Percentiles rank a stretch among this genome's conserved stretches.
phyloP scores from a whole-genome alignment of 2,329 filamentous ascomycete genomes.

The Ceratocystis papillata region DNA sequence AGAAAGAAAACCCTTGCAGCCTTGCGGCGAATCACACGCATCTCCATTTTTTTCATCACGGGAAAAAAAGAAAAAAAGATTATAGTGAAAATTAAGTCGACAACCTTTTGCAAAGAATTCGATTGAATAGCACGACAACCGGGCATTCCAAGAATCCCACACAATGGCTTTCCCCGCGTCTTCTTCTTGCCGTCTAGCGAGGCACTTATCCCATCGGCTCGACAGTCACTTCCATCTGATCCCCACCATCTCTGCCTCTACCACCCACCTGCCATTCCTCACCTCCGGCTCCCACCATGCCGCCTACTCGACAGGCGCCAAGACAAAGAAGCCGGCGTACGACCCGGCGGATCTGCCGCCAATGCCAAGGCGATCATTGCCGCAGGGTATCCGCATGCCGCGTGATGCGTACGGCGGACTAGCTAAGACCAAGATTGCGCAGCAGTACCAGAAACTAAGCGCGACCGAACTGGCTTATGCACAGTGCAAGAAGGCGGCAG shows the following conservation, averaged over 20 bases:
- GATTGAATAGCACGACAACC: background rate
- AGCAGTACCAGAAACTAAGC: slow-evolving; percentile 57
- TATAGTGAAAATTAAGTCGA: slow-evolving; percentile 1
- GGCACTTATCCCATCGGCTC: background rate
- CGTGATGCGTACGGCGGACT: slow-evolving; percentile 20
- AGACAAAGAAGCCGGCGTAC: slow-evolving; percentile 4
- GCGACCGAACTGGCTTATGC: slow-evolving; percentile 70
- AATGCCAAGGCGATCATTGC: slow-evolving; percentile 21
- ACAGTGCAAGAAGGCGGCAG: slow-evolving; percentile 59
- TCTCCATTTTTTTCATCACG: slow-evolving; percentile 6
- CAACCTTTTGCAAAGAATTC: background rate
- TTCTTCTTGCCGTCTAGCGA: slow-evolving; percentile 6
- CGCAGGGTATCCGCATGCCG: slow-evolving; percentile 21
- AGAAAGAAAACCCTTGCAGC: slow-evolving; percentile 22
- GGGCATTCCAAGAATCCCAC: background rate
- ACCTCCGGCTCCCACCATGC: background rate
- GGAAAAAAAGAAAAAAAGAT: background rate
- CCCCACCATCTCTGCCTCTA: background rate
- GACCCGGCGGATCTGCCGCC: slow-evolving; percentile 15
- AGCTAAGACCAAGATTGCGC: slow-evolving; percentile 21
- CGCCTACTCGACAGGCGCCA: background rate
- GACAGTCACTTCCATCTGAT: background rate
- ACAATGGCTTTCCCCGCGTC: slow-evolving; percentile 10
- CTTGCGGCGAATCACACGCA: slow-evolving; percentile 12
- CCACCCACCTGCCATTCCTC: slow-evolving; percentile 1